These are phyloP conservation scores for Aspergillus incahuasiensis DNA, from an alignment of 495 filamentous ascomycete genomes.

Conservation along the genomic window DNA sequence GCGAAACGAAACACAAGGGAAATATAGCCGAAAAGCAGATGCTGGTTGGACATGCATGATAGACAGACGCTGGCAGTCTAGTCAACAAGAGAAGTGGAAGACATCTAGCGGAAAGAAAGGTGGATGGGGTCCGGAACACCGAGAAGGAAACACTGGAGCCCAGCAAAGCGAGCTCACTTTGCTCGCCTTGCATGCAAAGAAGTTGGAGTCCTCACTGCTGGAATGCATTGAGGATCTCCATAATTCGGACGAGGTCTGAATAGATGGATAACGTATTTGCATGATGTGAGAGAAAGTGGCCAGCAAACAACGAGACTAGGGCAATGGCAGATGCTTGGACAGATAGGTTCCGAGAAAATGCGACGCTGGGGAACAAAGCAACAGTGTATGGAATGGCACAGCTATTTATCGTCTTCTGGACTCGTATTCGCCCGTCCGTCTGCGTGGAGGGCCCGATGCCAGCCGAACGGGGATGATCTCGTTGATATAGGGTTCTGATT, in stretches of 20 bases:
- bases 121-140: neutral
- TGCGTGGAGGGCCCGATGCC: slow-evolving; percentile 22
- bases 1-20: neutral
- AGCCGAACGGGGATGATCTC: slow-evolving; percentile 41
- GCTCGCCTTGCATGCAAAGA: neutral
- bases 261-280: neutral
- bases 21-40: slow-evolving; percentile 11
- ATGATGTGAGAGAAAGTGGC: neutral
- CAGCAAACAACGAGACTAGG: neutral
- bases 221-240: too few relatives aligned
- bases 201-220: neutral
- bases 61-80: neutral
- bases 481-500: slow-evolving; percentile 47
- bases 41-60: neutral
- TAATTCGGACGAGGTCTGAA: neutral
- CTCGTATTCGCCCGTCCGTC: slow-evolving; percentile 27
- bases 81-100: neutral
- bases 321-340: neutral
- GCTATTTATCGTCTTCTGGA: slow-evolving; percentile 25
- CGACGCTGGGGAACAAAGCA: neutral
- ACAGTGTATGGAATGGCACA: neutral
- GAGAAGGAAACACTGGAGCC: neutral
- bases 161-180: neutral
- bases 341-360: neutral
- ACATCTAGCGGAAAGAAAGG: neutral